Conservation (phyloP, 768 basidiomycete genomes). For the Amanita phalloides region DNA sequence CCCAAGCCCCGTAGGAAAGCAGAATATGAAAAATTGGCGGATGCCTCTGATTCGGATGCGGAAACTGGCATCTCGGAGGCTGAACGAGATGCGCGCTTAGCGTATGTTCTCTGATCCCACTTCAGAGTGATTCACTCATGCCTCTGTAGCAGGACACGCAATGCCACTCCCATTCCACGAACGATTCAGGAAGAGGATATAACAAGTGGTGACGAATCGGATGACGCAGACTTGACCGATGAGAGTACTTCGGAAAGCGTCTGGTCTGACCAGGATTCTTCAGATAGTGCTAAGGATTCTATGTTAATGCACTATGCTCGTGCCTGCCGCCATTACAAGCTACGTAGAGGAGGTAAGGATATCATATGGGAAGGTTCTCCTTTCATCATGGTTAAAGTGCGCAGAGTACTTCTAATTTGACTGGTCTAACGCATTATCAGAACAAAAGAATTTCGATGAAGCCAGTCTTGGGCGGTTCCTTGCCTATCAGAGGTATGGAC, state of each 20-base stretch:
- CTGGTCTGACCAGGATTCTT: slow-evolving; percentile 28
- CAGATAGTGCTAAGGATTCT: not conserved
- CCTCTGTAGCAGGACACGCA: slow-evolving; percentile 38
- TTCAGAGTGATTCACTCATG: not conserved
- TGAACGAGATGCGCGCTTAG: slow-evolving; percentile 62
- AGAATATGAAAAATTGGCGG: slow-evolving; percentile 8
- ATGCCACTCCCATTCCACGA: slow-evolving; percentile 28
- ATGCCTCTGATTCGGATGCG: slow-evolving; percentile 54
- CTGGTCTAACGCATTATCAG: not conserved
- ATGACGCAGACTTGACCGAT: slow-evolving; percentile 61
- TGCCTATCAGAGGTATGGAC: not conserved
- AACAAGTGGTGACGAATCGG: slow-evolving; percentile 72
- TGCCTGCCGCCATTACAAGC: slow-evolving; percentile 3
- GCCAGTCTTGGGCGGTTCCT: not conserved
- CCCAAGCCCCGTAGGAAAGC: not conserved
- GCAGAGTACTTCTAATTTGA: not conserved
- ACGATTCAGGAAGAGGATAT: slow-evolving; percentile 27
- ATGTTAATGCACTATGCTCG: slow-evolving; percentile 1
- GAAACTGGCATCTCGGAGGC: slow-evolving; percentile 54
- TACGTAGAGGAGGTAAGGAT: not conserved
- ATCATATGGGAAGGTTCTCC: slow-evolving; percentile 3
- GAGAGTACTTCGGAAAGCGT: slow-evolving; percentile 34
- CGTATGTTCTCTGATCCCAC: slow-evolving; percentile 30
- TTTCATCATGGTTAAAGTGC: slow-evolving; percentile 1
- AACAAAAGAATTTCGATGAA: not conserved